phyloP scores from a whole-genome alignment of 371 early-diverging fungal genomes.

The Mucor plumbeus region DNA sequence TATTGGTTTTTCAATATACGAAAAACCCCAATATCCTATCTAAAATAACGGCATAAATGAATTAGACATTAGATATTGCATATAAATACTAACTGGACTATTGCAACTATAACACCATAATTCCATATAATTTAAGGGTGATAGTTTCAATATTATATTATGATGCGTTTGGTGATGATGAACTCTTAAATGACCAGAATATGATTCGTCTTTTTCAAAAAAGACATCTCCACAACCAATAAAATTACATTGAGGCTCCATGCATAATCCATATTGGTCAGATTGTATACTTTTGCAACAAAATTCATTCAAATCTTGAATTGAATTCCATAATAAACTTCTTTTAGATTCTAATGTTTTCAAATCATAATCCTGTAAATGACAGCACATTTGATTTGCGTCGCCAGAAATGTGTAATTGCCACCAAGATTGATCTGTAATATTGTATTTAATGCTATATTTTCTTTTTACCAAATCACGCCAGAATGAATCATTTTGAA shows the following conservation, averaged over 20 bases:
- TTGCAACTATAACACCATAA: slow-evolving; percentile 18
- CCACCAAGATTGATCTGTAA: slow-evolving; percentile 17
- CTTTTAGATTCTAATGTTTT: slow-evolving; percentile 1
- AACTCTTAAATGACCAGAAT: neutral
- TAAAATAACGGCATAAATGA: neutral
- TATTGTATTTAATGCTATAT: slow-evolving; percentile 10
- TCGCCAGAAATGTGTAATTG: slow-evolving; percentile 11
- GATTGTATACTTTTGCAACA: neutral
- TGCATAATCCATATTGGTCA: slow-evolving; percentile 19
- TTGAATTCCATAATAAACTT: slow-evolving; percentile 5
- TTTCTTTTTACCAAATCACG: slow-evolving; percentile 14
- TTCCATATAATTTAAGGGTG: slow-evolving; percentile 20
- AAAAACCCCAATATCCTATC: slow-evolving; percentile 12
- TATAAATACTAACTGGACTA: neutral
- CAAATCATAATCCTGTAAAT: slow-evolving; percentile 2
- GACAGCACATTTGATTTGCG: slow-evolving; percentile 11
- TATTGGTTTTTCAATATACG: slow-evolving; percentile 9
- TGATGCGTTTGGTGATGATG: slow-evolving; percentile 2
- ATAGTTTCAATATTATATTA: slow-evolving; percentile 16
- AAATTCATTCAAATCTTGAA: slow-evolving; percentile 1
- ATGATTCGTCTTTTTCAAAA: neutral
- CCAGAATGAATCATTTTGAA: slow-evolving; percentile 16
- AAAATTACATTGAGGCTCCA: slow-evolving; percentile 12
- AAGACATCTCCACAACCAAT: slow-evolving; percentile 18
- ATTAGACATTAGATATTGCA: neutral